Conservation (phyloP, 768 basidiomycete species). For the Amanita brunnescens region DNA sequence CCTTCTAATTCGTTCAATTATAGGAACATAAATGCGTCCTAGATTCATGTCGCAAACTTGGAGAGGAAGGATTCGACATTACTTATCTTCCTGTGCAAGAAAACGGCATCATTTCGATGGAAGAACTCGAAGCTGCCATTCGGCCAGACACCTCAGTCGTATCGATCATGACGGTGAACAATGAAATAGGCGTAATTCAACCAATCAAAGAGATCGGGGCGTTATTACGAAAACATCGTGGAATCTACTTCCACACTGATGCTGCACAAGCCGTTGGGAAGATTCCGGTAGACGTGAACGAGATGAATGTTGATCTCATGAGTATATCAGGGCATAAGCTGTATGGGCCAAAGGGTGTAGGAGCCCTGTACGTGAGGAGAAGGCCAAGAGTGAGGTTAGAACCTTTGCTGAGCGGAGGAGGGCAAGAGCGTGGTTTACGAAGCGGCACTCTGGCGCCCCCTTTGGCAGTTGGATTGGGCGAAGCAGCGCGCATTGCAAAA, state of each 20-base stretch:
- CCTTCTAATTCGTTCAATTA: slow-evolving; percentile 1
- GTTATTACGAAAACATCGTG: slow-evolving; percentile 77
- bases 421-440: slow-evolving; percentile 91
- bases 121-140: slow-evolving; percentile 78
- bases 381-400: slow-evolving; percentile 90
- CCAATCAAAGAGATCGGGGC: slow-evolving; percentile 93
- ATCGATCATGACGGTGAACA: slow-evolving; percentile 98
- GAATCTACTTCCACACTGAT: slow-evolving; percentile 94
- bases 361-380: slow-evolving; percentile 89
- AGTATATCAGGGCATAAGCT: slow-evolving; percentile 96
- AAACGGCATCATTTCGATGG: slow-evolving; percentile 76
- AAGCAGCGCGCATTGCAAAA: slow-evolving; percentile 87
- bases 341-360: slow-evolving; percentile 96
- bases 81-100: slow-evolving; percentile 93
- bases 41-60: slow-evolving; percentile 91
- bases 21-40: slow-evolving; percentile 99
- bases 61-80: slow-evolving; percentile 95
- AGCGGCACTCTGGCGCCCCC: slow-evolving; percentile 91
- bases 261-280: slow-evolving; percentile 94
- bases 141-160: slow-evolving; percentile 91
- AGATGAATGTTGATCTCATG: slow-evolving; percentile 91
- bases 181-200: slow-evolving; percentile 98
- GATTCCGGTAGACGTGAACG: slow-evolving; percentile 88
- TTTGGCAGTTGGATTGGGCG: slow-evolving; percentile 87
- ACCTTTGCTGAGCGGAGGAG: slow-evolving; percentile 91